Evolutionary conservation across 2,329 filamentous ascomycete species (phyloP), one percentile per base, ranked within the genome.

Genomic region (Diaporthe ilicicola): DNA sequence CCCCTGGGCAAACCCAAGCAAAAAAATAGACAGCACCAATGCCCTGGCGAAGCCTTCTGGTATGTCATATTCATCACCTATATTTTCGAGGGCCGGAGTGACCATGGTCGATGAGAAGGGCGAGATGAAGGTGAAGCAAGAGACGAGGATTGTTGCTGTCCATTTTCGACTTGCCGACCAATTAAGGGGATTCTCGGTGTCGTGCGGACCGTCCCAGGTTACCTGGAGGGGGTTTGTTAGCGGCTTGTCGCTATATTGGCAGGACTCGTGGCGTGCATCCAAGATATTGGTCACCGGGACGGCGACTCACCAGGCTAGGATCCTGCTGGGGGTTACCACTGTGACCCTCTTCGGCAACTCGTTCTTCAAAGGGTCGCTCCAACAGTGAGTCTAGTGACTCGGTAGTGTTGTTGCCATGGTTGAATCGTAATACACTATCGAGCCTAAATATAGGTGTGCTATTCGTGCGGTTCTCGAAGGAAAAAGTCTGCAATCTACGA

Each of bases 31-130:
- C 2, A 70, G 19, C 1, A 56, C 42, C 19, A 69, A 15, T 17
- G 66, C 42, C 27, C 50, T 48, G 39, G 39, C 54, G 24, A 69
- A 67, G n/a, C 48, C 48, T n/a, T 67, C 39, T 2, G 64, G 48
- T 53, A 67, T 67, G 34, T 55, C 64, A 42, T 53, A 55, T 53
- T 67, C 22, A 24, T 53, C 51, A 7, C 64, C 64, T 44, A 67
- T 55, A 22, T 53, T 39, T 46, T 55, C 34, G 34, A 70, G 51
- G 15, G 69, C 61, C 9, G 69, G 69, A 2, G 67, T 68, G 37
- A 70, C 66, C 70, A 71, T 71, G 3, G 54, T 48, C 37, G 67
- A 61, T 13, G 67, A 61, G 29, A 71, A 68, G n/a, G 70, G 67
- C 10, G 70, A 71, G 34, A 72, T 66, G 22, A 71, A 70, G 3